phyloP scores from a whole-genome alignment of 192 early-diverging fungal species.

The Backusella mclennaniae region DNA sequence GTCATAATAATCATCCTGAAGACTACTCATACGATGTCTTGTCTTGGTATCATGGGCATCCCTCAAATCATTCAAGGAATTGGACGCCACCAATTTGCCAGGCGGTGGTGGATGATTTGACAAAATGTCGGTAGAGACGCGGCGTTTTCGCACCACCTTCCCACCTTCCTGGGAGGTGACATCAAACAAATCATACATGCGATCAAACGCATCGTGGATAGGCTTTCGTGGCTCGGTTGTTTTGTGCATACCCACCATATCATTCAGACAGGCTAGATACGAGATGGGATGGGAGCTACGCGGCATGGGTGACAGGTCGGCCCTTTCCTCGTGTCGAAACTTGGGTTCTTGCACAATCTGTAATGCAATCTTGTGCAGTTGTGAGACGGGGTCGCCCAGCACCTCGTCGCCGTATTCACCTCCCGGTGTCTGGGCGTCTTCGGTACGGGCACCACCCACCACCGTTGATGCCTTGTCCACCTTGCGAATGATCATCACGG shows the following conservation, averaged over 20 bases:
- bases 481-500: slow-evolving; percentile 80
- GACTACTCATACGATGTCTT: slow-evolving; percentile 51
- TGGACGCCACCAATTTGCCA: slow-evolving; percentile 14
- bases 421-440: slow-evolving; percentile 12
- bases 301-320: slow-evolving; percentile 23
- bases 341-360: slow-evolving; percentile 62
- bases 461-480: slow-evolving; percentile 83
- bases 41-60: neutral
- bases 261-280: slow-evolving; percentile 73
- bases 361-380: slow-evolving; percentile 89
- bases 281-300: slow-evolving; percentile 44
- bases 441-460: slow-evolving; percentile 56
- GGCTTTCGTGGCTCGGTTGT: slow-evolving; percentile 55
- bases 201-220: slow-evolving; percentile 3
- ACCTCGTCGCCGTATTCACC: slow-evolving; percentile 52
- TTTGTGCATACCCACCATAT: slow-evolving; percentile 74
- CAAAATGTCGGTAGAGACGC: slow-evolving; percentile 31
- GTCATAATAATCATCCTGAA: slow-evolving; percentile 35
- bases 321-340: neutral
- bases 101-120: neutral
- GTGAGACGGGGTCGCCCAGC: slow-evolving; percentile 81
- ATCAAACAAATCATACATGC: slow-evolving; percentile 4
- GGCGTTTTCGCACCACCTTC: slow-evolving; percentile 33
- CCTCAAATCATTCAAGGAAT: slow-evolving; percentile 2
- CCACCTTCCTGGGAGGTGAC: slow-evolving; percentile 20